Evolutionary conservation across 1,284 basidiomycete species (phyloP), one percentile per base, ranked within the genome.

Genomic region (Dichomitus squalens): DNA sequence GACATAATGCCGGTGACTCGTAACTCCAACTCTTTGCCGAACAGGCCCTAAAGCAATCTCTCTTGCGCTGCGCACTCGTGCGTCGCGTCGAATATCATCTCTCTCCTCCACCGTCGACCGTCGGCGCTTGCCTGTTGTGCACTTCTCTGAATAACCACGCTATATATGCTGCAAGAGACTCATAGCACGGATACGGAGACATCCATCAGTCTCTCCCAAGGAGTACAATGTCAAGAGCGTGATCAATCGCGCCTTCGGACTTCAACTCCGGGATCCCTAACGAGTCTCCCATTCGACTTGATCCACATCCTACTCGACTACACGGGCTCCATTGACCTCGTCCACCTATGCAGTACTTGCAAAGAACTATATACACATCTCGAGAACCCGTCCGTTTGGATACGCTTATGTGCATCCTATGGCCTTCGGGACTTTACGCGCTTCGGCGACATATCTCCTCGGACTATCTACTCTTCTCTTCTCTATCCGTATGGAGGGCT

Each of bases 401-500:
- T 56, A 33, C 58, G 52, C 6, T 53, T 59, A 5, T 65, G 58
- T 41, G 52, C 53, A 8, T 41, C 49, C 7, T 64, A 67, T 53
- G 65, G 64, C 7, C 49, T 69, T 23, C 56, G 53, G 1, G 55
- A 64, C 54, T 40, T 64, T 23, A 50, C 56, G 16, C 33, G 54
- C 41, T 67, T 66, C 38, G 35, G 50, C 8, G 57, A 51, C 4
- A 39, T 54, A 9, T 58, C 68, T 7, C 64, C 64, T 25, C 57
- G 46, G 23, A 52, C 59, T 16, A 47, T 67, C 21, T 69, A 67
- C 54, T 63, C 66, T 8, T 50, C 57, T 21, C 57, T 69, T 4
- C 52, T 69, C 16, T 57, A 66, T 36, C 59, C 60, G n/a, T 69
- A 68, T 36, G 66, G 56, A 25, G 55, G 63, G 6, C 43, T 69